phyloP scores from a whole-genome alignment of 176 grass and related monocot genomes.

The Triticum urartu region DNA sequence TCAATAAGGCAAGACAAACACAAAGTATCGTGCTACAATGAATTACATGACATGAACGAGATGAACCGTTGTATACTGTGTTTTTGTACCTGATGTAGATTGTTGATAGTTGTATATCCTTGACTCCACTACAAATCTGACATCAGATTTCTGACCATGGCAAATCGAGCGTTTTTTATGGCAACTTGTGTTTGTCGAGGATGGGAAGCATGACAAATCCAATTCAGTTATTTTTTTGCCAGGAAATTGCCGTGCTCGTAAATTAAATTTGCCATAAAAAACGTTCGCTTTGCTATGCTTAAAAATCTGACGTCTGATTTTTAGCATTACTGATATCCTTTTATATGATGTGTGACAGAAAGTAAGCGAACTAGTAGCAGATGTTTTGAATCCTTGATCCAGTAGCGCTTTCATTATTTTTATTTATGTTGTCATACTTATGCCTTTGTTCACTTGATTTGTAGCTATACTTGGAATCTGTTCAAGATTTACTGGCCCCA shows the following conservation, averaged over 20 bases:
- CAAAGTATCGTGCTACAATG: neutral
- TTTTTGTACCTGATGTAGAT: neutral
- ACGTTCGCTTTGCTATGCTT: too few relatives aligned
- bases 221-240: too few relatives aligned
- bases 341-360: neutral
- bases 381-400: neutral
- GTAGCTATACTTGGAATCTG: conserved; percentile 86
- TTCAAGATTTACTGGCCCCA: conserved; percentile 91
- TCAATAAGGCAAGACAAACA: too few relatives aligned
- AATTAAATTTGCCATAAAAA: too few relatives aligned
- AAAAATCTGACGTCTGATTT: too few relatives aligned
- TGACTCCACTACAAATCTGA: neutral
- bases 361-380: neutral
- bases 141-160: too few relatives aligned
- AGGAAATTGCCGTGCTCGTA: too few relatives aligned
- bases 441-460: conserved; percentile 35
- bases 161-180: too few relatives aligned
- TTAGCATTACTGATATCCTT: neutral
- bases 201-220: too few relatives aligned
- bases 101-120: neutral
- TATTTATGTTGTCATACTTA: conserved; percentile 29
- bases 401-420: neutral
- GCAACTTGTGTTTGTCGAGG: too few relatives aligned
- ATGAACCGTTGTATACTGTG: neutral
- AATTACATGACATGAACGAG: neutral